A percentile compares a stretch with the other conserved stretches of the same genome.
These are phyloP conservation scores for Sclerotinia sclerotiorum DNA, from an alignment of 2,329 filamentous ascomycete genomes.

Conservation along the genomic window DNA sequence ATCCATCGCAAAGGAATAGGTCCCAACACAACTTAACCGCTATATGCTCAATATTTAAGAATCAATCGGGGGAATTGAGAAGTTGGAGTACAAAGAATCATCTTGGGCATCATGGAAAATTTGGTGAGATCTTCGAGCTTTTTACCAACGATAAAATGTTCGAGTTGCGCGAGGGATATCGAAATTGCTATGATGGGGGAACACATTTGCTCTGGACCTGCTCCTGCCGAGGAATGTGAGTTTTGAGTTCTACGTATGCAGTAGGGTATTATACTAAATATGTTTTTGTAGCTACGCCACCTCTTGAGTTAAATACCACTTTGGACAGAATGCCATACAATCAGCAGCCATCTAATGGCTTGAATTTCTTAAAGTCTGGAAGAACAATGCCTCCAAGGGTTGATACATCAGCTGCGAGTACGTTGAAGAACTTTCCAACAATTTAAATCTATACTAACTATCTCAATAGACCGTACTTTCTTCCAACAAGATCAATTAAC, in stretches of 20 bases:
- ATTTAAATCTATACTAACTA: constrained; percentile 16
- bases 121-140: constrained; percentile 57
- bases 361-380: constrained; percentile 42
- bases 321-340: constrained; percentile 35
- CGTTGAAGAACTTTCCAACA: constrained; percentile 30
- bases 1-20: constrained; percentile 6
- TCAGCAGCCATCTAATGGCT: constrained; percentile 31
- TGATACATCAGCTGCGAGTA: constrained; percentile 56
- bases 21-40: background rate
- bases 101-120: constrained; percentile 38
- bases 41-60: constrained; percentile 12
- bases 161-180: constrained; percentile 72
- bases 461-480: constrained; percentile 52
- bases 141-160: constrained; percentile 85
- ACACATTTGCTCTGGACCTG: constrained; percentile 63
- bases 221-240: constrained; percentile 49
- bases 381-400: constrained; percentile 48
- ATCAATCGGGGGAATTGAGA: constrained; percentile 13
- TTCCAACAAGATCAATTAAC: constrained; percentile 59
- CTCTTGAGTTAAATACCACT: constrained; percentile 33
- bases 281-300: constrained; percentile 35
- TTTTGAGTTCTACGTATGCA: background rate
- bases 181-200: constrained; percentile 85
- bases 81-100: background rate
- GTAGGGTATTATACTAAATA: constrained; percentile 24